These are phyloP conservation scores for Globisporangium acanthophoron DNA, from an alignment of 352 stramenopile genomes.

Conservation along the genomic window DNA sequence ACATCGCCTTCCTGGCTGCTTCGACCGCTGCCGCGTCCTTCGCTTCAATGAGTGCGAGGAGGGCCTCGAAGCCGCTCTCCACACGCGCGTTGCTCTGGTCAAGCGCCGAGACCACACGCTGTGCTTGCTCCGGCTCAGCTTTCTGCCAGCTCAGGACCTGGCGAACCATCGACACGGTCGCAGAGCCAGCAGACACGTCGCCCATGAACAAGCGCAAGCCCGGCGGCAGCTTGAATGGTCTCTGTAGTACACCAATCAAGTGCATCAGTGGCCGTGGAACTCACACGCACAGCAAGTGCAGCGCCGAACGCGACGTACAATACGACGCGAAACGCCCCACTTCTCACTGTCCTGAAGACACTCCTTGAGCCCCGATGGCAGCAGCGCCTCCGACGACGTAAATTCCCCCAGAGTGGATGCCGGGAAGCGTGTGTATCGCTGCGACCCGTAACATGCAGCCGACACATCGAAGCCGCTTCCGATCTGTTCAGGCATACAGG, in stretches of 20 bases:
- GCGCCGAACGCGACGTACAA: constrained; percentile 23
- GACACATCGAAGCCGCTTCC: constrained; percentile 97
- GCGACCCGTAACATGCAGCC: constrained; percentile 91
- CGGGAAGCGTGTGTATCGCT: constrained; percentile 91
- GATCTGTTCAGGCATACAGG: constrained; percentile 46
- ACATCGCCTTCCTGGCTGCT: constrained; percentile 2
- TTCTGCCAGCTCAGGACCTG: constrained; percentile 39
- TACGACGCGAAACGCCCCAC: constrained; percentile 46
- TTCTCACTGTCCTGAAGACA: constrained; percentile 31
- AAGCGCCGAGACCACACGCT: constrained; percentile 27
- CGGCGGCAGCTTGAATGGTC: constrained; percentile 51
- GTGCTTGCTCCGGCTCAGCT: constrained; percentile 23
- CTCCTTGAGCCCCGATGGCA: constrained; percentile 43
- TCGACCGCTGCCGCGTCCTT: background rate
- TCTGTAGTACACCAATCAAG: constrained; percentile 22
- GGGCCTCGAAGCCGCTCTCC: constrained; percentile 15
- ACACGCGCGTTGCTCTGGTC: constrained; percentile 31
- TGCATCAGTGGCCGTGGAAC: background rate
- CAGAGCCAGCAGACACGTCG: constrained; percentile 93
- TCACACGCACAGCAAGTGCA: background rate
- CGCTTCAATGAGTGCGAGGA: constrained; percentile 9
- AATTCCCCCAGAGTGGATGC: constrained; percentile 50
- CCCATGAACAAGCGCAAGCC: constrained; percentile 91
- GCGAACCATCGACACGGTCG: constrained; percentile 79
- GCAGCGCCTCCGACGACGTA: constrained; percentile 37